Conservation (phyloP, 306 rosid species). For the Carpinus viminea region DNA sequence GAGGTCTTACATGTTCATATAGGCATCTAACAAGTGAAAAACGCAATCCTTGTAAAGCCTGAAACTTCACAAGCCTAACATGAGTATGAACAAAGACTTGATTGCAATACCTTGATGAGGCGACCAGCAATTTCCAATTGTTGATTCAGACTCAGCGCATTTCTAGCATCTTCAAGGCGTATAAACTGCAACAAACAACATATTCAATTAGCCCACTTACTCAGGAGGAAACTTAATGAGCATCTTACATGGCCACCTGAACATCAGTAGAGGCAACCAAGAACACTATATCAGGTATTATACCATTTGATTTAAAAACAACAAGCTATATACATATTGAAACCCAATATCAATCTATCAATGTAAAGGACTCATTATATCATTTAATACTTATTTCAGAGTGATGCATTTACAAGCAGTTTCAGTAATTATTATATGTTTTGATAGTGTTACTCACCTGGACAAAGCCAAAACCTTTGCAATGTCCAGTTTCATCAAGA, state of each 20-base stretch:
- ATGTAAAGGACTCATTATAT: background rate
- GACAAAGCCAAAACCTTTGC: conserved; percentile 97
- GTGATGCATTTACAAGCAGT: conserved; percentile 1
- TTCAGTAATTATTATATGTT: conserved; percentile 6
- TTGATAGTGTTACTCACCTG: conserved; percentile 57
- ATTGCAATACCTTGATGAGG: conserved; percentile 66
- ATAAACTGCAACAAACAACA: conserved; percentile 61
- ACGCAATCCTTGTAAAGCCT: background rate
- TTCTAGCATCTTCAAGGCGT: conserved; percentile 92
- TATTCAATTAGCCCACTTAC: conserved; percentile 29
- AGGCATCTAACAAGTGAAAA: background rate
- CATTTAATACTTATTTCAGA: background rate
- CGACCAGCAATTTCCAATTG: conserved; percentile 92
- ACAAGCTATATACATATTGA: conserved; percentile 13
- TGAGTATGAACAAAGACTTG: conserved; percentile 6
- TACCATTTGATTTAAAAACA: conserved; percentile 13
- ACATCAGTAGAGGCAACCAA: conserved; percentile 12
- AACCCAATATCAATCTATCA: background rate
- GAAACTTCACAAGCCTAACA: background rate
- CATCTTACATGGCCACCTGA: conserved; percentile 23
- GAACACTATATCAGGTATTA: conserved; percentile 14
- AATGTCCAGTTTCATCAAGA: conserved; percentile 77
- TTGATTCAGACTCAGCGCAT: conserved; percentile 86
- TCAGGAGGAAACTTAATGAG: conserved; percentile 27
- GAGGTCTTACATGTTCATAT: background rate